These are phyloP conservation scores for Colletotrichum plurivorum DNA, from an alignment of 2,329 filamentous ascomycete species.

Conservation along the genomic window DNA sequence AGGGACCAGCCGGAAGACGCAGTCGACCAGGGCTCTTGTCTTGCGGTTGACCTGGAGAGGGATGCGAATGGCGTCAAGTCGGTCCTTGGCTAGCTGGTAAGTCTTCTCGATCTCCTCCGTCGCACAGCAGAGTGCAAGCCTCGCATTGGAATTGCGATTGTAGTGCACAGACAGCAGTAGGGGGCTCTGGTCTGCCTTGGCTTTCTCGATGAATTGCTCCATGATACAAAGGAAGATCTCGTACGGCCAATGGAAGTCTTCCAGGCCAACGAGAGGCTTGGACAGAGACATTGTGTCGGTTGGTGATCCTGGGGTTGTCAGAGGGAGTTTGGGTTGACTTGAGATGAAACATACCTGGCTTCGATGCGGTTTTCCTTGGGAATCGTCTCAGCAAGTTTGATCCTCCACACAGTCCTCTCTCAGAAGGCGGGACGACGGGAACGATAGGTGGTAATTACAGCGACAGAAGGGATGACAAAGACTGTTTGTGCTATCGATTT, in stretches of 20 bases:
- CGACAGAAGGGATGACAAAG: too few relatives aligned
- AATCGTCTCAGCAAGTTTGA: too few relatives aligned
- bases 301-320: too few relatives aligned
- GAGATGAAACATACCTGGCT: too few relatives aligned
- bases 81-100: too few relatives aligned
- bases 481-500: too few relatives aligned
- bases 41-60: neutral
- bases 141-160: neutral
- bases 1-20: conserved; percentile 1
- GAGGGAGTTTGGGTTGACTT: too few relatives aligned
- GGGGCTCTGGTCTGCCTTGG: neutral
- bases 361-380: too few relatives aligned
- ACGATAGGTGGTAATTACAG: too few relatives aligned
- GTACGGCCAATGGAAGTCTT: neutral
- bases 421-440: too few relatives aligned
- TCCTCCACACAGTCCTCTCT: too few relatives aligned
- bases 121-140: neutral
- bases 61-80: neutral
- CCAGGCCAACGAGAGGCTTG: neutral
- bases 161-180: neutral
- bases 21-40: conserved; percentile 10
- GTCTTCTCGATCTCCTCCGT: too few relatives aligned
- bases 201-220: neutral
- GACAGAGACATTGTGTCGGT: neutral
- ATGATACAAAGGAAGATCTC: conserved; percentile 6